Percentiles rank a stretch among this genome's conserved stretches.
These are phyloP conservation scores for Gossypioides kirkii DNA, from an alignment of 345 rosid species.

Conservation along the genomic window DNA sequence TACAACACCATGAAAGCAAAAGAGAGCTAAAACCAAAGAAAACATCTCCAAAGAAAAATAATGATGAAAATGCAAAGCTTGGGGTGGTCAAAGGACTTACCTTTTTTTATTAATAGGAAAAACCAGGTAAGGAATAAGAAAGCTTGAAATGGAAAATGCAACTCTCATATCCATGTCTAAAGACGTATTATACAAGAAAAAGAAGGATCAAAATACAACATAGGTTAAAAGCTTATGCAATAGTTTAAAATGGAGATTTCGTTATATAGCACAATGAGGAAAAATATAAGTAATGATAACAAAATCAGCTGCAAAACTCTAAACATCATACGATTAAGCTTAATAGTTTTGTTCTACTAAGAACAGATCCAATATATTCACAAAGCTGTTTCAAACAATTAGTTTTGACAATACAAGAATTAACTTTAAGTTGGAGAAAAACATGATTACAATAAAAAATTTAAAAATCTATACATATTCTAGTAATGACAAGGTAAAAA, in stretches of 20 bases:
- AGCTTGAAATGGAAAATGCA: slow-evolving; percentile 6
- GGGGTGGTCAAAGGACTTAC: slow-evolving; percentile 23
- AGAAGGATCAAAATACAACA: too few relatives aligned
- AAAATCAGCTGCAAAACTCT: neutral
- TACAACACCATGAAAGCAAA: slow-evolving; percentile 21
- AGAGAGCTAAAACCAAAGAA: slow-evolving; percentile 33
- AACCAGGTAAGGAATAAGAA: slow-evolving; percentile 20
- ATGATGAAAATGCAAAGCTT: neutral
- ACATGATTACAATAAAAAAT: neutral
- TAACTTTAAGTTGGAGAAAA: neutral
- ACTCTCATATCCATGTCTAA: too few relatives aligned
- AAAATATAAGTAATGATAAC: too few relatives aligned
- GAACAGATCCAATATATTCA: neutral
- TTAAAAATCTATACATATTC: neutral
- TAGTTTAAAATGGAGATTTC: too few relatives aligned
- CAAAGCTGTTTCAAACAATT: neutral
- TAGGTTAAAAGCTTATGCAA: too few relatives aligned
- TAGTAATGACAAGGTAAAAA: neutral
- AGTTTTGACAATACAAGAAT: neutral
- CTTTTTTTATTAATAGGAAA: slow-evolving; percentile 14
- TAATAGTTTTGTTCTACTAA: neutral
- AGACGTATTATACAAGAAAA: too few relatives aligned
- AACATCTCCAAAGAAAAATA: slow-evolving; percentile 24
- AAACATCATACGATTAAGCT: neutral
- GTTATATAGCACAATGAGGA: too few relatives aligned